A percentile compares a stretch with the other conserved stretches of the same genome.
Evolutionary conservation across 1,284 basidiomycete species (phyloP).

Genomic region (Trametes sp.): DNA sequence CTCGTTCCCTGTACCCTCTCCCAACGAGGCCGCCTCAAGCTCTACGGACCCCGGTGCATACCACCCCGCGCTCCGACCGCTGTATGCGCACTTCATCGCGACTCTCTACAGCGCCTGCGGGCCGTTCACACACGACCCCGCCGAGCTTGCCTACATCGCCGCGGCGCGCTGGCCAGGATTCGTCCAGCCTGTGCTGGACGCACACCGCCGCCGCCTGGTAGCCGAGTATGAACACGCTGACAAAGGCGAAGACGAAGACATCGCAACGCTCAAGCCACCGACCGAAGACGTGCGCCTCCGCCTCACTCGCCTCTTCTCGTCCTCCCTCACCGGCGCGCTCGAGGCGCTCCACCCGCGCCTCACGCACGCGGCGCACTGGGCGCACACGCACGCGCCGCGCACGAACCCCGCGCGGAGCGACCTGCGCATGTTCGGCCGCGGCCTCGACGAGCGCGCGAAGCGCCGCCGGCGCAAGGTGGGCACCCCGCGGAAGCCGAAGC

Average conservation of each 20-base stretch:
- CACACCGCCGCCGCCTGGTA: constrained; percentile 44
- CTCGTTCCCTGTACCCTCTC: constrained; percentile 36
- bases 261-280: constrained; percentile 47
- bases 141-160: constrained; percentile 80
- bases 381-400: constrained; percentile 54
- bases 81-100: constrained; percentile 74
- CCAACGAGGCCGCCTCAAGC: constrained; percentile 33
- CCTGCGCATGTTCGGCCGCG: constrained; percentile 80
- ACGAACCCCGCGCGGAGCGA: constrained; percentile 89
- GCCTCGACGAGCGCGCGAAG: constrained; percentile 72
- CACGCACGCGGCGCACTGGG: constrained; percentile 69
- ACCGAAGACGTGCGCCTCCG: constrained; percentile 68
- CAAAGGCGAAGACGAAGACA: constrained; percentile 36
- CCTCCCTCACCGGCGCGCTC: constrained; percentile 65
- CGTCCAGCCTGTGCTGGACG: constrained; percentile 68
- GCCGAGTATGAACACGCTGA: neutral
- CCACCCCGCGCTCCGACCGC: constrained; percentile 59
- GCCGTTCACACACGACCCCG: constrained; percentile 70
- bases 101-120: constrained; percentile 70
- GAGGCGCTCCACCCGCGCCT: constrained; percentile 71
- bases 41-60: constrained; percentile 49
- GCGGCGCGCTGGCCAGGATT: constrained; percentile 84
- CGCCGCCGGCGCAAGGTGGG: constrained; percentile 57
- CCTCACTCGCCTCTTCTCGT: constrained; percentile 64
- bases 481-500: constrained; percentile 47